These are phyloP conservation scores for Lentinus brumalis DNA, from an alignment of 768 basidiomycete species.

Conservation along the genomic window DNA sequence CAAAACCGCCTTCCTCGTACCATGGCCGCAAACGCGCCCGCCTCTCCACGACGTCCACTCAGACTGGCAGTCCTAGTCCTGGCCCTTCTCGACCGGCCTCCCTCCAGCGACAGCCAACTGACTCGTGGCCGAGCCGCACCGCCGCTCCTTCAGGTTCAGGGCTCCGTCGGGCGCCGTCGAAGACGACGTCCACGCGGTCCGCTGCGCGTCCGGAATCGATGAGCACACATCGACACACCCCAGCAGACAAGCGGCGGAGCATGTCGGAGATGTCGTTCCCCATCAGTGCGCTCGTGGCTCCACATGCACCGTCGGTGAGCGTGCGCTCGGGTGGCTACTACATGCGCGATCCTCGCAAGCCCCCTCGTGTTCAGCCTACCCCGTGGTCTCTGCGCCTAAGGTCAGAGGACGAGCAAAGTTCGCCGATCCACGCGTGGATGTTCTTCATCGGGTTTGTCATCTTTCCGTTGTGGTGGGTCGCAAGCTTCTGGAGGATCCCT, in stretches of 20 bases:
- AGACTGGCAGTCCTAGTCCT: conserved; percentile 34
- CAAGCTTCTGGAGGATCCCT: conserved; percentile 56
- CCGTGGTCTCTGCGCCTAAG: conserved; percentile 62
- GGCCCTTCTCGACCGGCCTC: conserved; percentile 43
- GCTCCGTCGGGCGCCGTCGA: conserved; percentile 17
- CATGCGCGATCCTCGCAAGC: conserved; percentile 79
- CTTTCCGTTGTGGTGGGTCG: conserved; percentile 69
- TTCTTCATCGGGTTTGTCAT: conserved; percentile 74
- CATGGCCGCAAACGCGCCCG: conserved; percentile 66
- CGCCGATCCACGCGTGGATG: conserved; percentile 70
- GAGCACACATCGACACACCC: conserved; percentile 1
- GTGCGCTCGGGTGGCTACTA: conserved; percentile 60
- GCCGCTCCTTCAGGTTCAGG: conserved; percentile 3
- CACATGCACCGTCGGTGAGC: conserved; percentile 73
- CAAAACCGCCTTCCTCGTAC: conserved; percentile 71
- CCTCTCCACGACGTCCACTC: conserved; percentile 46
- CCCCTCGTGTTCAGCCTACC: conserved; percentile 58
- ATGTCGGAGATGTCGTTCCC: conserved; percentile 73
- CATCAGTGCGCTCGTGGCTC: conserved; percentile 74
- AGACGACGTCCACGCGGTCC: conserved; percentile 16
- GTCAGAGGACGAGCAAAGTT: conserved; percentile 51
- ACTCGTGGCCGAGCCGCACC: conserved; percentile 24
- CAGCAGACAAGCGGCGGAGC: conserved; percentile 47
- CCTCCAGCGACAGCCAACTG: conserved; percentile 36
- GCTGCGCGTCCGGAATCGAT: conserved; percentile 8